Evolutionary conservation across 2,329 filamentous ascomycete genomes (phyloP), one percentile per base, ranked within the genome.

Genomic region (Teratosphaeriaceae sp.): DNA sequence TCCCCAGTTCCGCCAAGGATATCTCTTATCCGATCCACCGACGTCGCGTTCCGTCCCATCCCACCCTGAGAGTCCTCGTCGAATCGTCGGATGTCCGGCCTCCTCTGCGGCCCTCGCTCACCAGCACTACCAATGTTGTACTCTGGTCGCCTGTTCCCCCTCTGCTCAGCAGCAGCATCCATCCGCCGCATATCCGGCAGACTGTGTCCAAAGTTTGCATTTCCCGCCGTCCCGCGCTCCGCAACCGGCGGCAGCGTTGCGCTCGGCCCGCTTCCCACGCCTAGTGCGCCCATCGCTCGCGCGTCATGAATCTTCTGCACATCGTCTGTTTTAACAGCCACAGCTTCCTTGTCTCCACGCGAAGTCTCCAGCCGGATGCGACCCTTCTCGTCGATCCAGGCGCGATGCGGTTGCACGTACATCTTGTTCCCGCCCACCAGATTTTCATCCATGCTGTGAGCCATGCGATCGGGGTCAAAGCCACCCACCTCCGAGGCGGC

Each of bases 341-440:
- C 49, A 7, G 60, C 54, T 41, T 61, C 59, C 18, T 48, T 44
- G 42, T 58, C 54, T n/a, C 53, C 57, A 40, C 59, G 52, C 18
- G 31, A 36, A 13, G 63, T 48, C 8, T 53, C 51, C 36, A 75
- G 60, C 3, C 54, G 53, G 44, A 75, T 65, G 27, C 62, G 63
- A 26, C 71, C 71, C 9, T 65, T 55, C 16, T 70, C 64, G 46
- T 71, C 64, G 24, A 75, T 59, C 34, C 55, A 59, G 18, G 72
- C 75, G 30, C 65, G 67, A 33, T 63, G 58, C 1, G 75, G 70
- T n/a, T 68, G 65, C 19, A 75, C 71, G 64, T 66, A 71, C 43
- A 76, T 60, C 52, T 77, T 79, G 43, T 67, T 68, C 42, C 76
- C 76, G 35, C 75, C 75, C 1, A 61, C 58, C 5, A 66, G 58